phyloP scores from a whole-genome alignment of 2,329 filamentous ascomycete species.

The Fusarium nurragi region DNA sequence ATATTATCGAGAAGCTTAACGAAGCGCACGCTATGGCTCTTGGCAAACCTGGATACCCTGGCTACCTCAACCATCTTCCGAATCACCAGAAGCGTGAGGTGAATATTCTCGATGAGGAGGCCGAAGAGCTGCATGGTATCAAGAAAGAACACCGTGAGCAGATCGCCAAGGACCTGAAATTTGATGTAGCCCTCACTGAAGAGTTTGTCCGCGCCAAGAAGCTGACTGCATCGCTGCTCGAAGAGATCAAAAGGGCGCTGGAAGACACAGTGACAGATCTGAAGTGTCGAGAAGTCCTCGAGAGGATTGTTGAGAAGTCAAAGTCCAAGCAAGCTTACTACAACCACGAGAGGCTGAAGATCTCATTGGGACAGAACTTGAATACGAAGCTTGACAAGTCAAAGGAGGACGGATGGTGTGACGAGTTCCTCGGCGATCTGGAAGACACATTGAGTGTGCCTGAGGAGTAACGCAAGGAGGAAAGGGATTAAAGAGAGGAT shows the following conservation, averaged over 20 bases:
- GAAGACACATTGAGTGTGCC: neutral
- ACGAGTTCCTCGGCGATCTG: constrained; percentile 8
- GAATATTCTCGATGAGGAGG: neutral
- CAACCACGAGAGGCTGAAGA: neutral
- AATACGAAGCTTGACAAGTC: constrained; percentile 3
- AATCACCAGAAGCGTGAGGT: neutral
- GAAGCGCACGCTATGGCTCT: neutral
- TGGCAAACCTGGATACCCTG: neutral
- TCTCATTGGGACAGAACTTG: neutral
- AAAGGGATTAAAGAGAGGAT: neutral
- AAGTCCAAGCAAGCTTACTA: neutral
- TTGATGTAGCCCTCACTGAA: neutral
- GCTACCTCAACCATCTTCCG: neutral
- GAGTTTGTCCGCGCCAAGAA: neutral
- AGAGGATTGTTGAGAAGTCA: neutral
- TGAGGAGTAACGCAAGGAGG: neutral
- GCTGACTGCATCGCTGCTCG: neutral
- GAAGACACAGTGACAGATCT: neutral
- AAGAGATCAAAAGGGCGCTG: neutral
- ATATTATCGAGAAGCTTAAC: constrained; percentile 8
- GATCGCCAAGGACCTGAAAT: neutral
- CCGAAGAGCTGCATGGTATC: neutral
- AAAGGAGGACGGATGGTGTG: constrained; percentile 23
- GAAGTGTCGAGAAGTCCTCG: neutral
- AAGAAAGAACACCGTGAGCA: neutral